phyloP scores from a whole-genome alignment of 352 stramenopile genomes.

The Albugo candida region DNA sequence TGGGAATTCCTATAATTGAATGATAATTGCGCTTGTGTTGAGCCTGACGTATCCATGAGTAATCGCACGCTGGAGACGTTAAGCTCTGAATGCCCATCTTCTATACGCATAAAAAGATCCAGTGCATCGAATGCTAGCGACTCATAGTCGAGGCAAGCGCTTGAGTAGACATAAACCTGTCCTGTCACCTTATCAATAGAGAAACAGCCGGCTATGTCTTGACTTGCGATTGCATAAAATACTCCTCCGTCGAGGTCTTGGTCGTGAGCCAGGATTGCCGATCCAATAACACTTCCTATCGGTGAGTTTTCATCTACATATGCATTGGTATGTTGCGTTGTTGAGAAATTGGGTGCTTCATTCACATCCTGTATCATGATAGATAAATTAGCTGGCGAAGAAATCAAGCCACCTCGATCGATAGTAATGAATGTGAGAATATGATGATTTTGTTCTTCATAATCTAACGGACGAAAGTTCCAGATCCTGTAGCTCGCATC shows the following conservation, averaged over 20 bases:
- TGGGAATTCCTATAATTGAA: no score
- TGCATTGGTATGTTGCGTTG: background rate
- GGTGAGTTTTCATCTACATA: background rate
- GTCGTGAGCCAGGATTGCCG: background rate
- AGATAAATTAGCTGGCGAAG: background rate
- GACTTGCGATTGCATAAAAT: background rate
- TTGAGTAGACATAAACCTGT: background rate
- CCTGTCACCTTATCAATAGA: background rate
- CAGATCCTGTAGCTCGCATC: slow-evolving; percentile 2
- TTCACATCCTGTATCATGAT: background rate
- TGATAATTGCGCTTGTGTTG: no score
- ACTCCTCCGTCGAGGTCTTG: background rate
- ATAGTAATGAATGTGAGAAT: slow-evolving; percentile 15
- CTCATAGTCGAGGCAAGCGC: background rate
- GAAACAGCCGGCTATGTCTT: background rate
- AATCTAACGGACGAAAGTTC: slow-evolving; percentile 17
- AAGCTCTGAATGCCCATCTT: no score
- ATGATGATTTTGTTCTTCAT: slow-evolving; percentile 14
- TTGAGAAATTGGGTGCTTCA: background rate
- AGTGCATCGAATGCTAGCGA: background rate
- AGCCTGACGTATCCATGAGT: no score
- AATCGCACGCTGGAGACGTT: no score
- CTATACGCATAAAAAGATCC: background rate
- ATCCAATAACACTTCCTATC: background rate
- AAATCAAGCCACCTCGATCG: slow-evolving; percentile 14